Base-by-base conservation (phyloP, 2,329 filamentous ascomycete species). In the Plenodomus tracheiphilus region DNA sequence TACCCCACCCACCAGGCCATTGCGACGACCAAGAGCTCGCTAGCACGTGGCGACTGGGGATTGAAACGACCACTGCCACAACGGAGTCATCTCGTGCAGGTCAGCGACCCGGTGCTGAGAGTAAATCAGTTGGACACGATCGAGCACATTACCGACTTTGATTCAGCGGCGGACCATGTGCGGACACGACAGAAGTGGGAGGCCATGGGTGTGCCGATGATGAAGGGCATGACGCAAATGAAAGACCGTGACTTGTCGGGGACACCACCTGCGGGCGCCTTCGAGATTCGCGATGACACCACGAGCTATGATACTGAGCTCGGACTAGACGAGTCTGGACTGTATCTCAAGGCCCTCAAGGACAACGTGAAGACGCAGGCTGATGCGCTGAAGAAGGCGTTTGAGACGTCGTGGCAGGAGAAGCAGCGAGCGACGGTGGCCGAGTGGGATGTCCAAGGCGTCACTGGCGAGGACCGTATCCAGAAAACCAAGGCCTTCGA, bases 101-200 rank as follows among this genome's bases (percentile, higher is more conserved):
- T 85, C 6, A 77, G 74, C 38, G 86, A 85, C n/a, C 89, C 91
- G 9, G 79, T 89, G 41, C 82, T 96, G 45, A 84, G 89, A 56
- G 76, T 97, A 59, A 85, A 85, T 63, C 82, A 87, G 51, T 81
- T 96, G 56, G 93, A 97, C 76, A 89, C 90, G 2, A 82, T 85
- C 61, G 91, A 97, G 74, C 88, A 91, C 70, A 81, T 97, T 59
- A 96, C 92, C 66, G 91, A 97, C 66, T 97, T 91, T 73, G 81
- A 85, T 55, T 91, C 89, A 32, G 88, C 91, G 0, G 83, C 86
- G 47, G 90, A 96, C 71, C 90, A 96, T 73, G 83, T 86, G 43
- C 77, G 91, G 59, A 91, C 90, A 7, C 77, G 95, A 47, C 79
- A 85, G 67, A 97, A 97, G 77, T 97, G 88, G 77, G 87, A 91